These are phyloP conservation scores for Rhododendron molle DNA, from an alignment of 148 eudicot genomes.

Conservation along the genomic window DNA sequence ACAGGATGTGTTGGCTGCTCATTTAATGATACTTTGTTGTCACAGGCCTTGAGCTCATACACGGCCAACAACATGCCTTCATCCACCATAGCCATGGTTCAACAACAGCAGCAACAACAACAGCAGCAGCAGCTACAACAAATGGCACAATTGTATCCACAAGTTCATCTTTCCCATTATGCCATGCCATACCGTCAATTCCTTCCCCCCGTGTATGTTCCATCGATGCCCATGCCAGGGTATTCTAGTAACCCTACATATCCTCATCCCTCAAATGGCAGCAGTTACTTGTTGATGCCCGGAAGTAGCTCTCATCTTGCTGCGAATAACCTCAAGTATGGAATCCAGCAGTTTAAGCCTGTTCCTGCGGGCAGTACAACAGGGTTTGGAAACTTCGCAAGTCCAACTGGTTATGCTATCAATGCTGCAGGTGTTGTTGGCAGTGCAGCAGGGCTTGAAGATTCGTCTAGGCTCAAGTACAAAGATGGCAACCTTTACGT, in stretches of 20 bases:
- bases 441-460: slow-evolving; percentile 69
- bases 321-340: slow-evolving; percentile 63
- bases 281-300: slow-evolving; percentile 79
- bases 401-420: slow-evolving; percentile 69
- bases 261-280: slow-evolving; percentile 83
- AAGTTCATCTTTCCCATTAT: slow-evolving; percentile 69
- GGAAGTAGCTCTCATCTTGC: slow-evolving; percentile 72
- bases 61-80: slow-evolving; percentile 46
- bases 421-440: slow-evolving; percentile 80
- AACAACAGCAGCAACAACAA: slow-evolving; percentile 38
- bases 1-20: not conserved
- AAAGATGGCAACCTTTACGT: slow-evolving; percentile 73
- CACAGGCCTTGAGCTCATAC: slow-evolving; percentile 57
- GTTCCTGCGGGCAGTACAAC: slow-evolving; percentile 65
- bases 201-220: slow-evolving; percentile 74
- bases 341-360: slow-evolving; percentile 82
- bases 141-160: slow-evolving; percentile 90
- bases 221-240: slow-evolving; percentile 79
- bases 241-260: slow-evolving; percentile 72
- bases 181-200: slow-evolving; percentile 87
- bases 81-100: slow-evolving; percentile 67
- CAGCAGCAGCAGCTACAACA: slow-evolving; percentile 37
- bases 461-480: slow-evolving; percentile 74
- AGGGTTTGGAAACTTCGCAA: slow-evolving; percentile 61
- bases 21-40: slow-evolving; percentile 13